These are phyloP conservation scores for Schrenkiella parvula DNA, from an alignment of 345 rosid species.

Conservation along the genomic window DNA sequence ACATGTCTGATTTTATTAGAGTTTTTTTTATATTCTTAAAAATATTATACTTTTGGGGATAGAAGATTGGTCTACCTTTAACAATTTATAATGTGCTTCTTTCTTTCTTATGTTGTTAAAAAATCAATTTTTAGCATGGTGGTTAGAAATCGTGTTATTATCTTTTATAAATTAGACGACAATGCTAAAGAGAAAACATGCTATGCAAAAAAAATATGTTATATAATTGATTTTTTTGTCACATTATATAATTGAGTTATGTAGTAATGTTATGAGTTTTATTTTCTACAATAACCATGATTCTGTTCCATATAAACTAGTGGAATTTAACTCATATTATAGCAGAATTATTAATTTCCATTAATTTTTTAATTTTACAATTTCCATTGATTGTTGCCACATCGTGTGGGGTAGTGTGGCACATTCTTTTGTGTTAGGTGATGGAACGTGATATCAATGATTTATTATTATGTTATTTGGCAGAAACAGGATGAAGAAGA, in stretches of 20 bases:
- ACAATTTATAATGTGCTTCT: too few species aligned
- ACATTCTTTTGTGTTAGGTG: background rate
- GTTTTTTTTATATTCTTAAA: too few species aligned
- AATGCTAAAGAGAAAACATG: background rate
- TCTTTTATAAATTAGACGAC: too few species aligned
- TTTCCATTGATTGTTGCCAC: too few species aligned
- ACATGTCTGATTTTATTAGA: too few species aligned
- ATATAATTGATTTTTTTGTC: too few species aligned
- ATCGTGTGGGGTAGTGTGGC: background rate
- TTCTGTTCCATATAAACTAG: background rate
- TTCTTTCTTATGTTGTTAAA: background rate
- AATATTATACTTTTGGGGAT: too few species aligned
- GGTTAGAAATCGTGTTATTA: too few species aligned
- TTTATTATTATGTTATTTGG: background rate
- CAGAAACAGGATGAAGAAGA: background rate
- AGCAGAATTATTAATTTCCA: background rate
- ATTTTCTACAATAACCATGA: background rate
- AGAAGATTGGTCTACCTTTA: background rate
- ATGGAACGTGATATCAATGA: background rate
- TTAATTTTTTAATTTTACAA: too few species aligned
- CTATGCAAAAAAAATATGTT: background rate
- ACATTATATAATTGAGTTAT: background rate
- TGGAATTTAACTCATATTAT: background rate
- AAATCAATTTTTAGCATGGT: too few species aligned
- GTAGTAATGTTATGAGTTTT: background rate